These are phyloP conservation scores for Termitomyces sp. DNA, from an alignment of 768 basidiomycete species.

Conservation along the genomic window DNA sequence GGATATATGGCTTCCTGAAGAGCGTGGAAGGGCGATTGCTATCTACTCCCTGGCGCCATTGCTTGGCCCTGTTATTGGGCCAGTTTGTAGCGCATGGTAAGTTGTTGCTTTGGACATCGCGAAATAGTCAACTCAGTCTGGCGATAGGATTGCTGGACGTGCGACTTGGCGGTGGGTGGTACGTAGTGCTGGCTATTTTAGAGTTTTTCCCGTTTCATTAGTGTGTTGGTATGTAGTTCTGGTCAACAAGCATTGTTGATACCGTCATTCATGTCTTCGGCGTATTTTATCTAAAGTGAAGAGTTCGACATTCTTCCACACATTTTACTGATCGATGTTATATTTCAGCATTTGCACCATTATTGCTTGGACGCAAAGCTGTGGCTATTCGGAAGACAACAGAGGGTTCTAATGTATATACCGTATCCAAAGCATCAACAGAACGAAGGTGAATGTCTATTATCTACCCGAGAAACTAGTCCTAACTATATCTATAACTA, in stretches of 20 bases:
- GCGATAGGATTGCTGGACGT: conserved; percentile 44
- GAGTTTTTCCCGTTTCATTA: not conserved
- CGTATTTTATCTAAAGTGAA: conserved; percentile 56
- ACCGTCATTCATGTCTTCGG: conserved; percentile 50
- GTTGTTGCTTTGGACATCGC: not conserved
- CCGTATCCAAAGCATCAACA: conserved; percentile 37
- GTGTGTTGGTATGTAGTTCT: conserved; percentile 46
- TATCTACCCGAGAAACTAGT: not conserved
- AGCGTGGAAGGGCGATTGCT: conserved; percentile 59
- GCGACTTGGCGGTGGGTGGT: conserved; percentile 74
- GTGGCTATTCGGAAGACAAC: conserved; percentile 31
- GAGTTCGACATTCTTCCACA: conserved; percentile 4
- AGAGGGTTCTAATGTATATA: conserved; percentile 31
- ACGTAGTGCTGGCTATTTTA: conserved; percentile 15
- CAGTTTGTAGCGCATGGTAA: conserved; percentile 56
- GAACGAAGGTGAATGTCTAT: conserved; percentile 39
- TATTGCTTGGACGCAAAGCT: conserved; percentile 48
- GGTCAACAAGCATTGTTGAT: conserved; percentile 58
- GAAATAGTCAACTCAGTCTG: not conserved
- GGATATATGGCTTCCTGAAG: conserved; percentile 54
- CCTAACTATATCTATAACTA: conserved; percentile 16
- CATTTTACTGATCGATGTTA: not conserved
- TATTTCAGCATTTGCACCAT: conserved; percentile 37
- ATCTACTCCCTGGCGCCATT: conserved; percentile 63
- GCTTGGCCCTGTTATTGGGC: conserved; percentile 61